phyloP scores from a whole-genome alignment of 2,329 filamentous ascomycete species.

The Claviceps fusiformis region DNA sequence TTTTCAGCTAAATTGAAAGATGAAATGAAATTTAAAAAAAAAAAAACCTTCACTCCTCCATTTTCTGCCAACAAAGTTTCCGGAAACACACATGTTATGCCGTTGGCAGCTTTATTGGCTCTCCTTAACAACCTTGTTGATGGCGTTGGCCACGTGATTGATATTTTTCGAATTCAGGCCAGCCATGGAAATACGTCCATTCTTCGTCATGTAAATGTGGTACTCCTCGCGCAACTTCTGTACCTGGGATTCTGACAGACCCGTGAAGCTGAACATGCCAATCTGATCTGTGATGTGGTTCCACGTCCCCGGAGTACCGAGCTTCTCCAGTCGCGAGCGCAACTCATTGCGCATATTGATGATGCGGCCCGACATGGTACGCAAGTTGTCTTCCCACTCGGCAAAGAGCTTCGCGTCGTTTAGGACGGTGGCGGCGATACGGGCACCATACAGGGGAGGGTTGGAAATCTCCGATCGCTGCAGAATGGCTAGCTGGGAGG shows the following conservation, averaged over 20 bases:
- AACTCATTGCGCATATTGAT: conserved; percentile 77
- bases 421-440: conserved; percentile 71
- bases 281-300: conserved; percentile 98
- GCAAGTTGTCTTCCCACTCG: conserved; percentile 86
- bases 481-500: conserved; percentile 81
- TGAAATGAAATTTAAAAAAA: too few species aligned
- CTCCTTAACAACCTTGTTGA: conserved; percentile 62
- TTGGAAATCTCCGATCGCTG: conserved; percentile 97
- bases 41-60: too few species aligned
- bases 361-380: conserved; percentile 91
- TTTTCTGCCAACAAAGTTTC: neutral
- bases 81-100: neutral
- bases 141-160: conserved; percentile 81
- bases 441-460: conserved; percentile 84
- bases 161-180: conserved; percentile 88
- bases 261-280: conserved; percentile 97
- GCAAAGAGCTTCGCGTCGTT: conserved; percentile 72
- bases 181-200: conserved; percentile 95
- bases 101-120: conserved; percentile 9
- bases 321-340: conserved; percentile 65
- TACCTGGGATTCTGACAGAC: conserved; percentile 61
- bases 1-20: too few species aligned
- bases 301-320: conserved; percentile 82
- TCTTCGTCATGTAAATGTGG: conserved; percentile 92
- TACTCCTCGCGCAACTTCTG: conserved; percentile 52